phyloP scores from a whole-genome alignment of 805 yeast species.

The Candida incommunis region DNA sequence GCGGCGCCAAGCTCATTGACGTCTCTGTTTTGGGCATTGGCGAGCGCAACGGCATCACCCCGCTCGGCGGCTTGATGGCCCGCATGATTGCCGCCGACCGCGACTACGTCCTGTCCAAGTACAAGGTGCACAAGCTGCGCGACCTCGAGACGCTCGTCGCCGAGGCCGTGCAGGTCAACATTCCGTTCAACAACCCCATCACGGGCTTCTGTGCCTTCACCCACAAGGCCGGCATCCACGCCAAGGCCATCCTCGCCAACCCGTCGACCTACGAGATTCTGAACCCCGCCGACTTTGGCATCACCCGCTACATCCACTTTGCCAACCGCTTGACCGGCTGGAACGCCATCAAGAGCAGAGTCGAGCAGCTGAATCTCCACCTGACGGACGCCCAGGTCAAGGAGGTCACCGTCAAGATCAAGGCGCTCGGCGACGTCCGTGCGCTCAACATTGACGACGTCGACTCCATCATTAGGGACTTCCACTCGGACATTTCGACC shows the following conservation, averaged over 20 bases:
- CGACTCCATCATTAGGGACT: slow-evolving; percentile 89
- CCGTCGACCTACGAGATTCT: slow-evolving; percentile 98
- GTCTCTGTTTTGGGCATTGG: slow-evolving; percentile 96
- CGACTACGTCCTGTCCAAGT: slow-evolving; percentile 86
- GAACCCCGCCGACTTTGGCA: slow-evolving; percentile 89
- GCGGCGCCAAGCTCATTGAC: slow-evolving; percentile 90
- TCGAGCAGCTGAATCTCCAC: slow-evolving; percentile 85
- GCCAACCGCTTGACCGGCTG: slow-evolving; percentile 98
- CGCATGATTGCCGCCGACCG: slow-evolving; percentile 98
- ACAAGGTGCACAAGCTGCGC: slow-evolving; percentile 89
- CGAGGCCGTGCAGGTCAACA: slow-evolving; percentile 90
- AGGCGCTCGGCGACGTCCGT: slow-evolving; percentile 88
- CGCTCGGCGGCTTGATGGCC: slow-evolving; percentile 96
- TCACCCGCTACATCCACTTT: slow-evolving; percentile 91
- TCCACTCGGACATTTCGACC: slow-evolving; percentile 48
- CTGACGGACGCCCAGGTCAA: slow-evolving; percentile 87
- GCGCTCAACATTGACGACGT: slow-evolving; percentile 93
- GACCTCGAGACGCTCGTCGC: slow-evolving; percentile 94
- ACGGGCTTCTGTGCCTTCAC: slow-evolving; percentile 99
- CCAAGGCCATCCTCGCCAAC: slow-evolving; percentile 95
- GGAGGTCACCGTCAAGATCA: slow-evolving; percentile 88
- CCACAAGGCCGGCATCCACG: slow-evolving; percentile 98
- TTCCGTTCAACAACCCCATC: slow-evolving; percentile 96
- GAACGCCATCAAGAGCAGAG: slow-evolving; percentile 98
- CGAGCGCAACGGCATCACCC: slow-evolving; percentile 97